These are phyloP conservation scores for Tuber borchii DNA, from an alignment of 495 filamentous ascomycete species.

Conservation along the genomic window DNA sequence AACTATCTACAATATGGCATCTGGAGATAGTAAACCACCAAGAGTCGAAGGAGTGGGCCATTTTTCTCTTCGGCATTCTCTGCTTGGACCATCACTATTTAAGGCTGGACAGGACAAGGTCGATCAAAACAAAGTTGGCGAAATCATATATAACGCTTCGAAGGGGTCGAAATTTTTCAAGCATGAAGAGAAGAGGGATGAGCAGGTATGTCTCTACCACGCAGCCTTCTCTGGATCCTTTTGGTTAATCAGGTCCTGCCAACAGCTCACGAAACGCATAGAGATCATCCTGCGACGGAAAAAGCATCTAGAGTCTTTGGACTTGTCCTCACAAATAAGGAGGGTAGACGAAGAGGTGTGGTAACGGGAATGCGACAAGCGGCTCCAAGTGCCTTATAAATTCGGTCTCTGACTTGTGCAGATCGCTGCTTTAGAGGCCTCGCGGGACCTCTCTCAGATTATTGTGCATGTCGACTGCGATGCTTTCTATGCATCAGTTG, in stretches of 20 bases:
- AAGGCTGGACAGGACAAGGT: constrained; percentile 92
- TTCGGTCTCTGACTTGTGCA: background rate
- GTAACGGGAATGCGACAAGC: background rate
- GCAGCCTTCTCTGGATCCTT: background rate
- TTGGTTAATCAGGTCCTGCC: background rate
- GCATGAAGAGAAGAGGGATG: constrained; percentile 78
- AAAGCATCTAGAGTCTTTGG: constrained; percentile 64
- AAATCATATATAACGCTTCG: constrained; percentile 94
- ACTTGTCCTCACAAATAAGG: constrained; percentile 64
- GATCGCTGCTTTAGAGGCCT: constrained; percentile 68
- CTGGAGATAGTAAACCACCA: constrained; percentile 2
- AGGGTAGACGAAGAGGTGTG: constrained; percentile 64
- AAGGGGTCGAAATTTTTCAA: constrained; percentile 97
- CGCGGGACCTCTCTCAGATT: constrained; percentile 73
- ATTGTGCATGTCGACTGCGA: constrained; percentile 95
- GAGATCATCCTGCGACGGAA: constrained; percentile 71
- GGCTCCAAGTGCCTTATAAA: background rate
- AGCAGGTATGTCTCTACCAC: constrained; percentile 39
- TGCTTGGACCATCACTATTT: constrained; percentile 87
- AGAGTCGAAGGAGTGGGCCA: constrained; percentile 7
- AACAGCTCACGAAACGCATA: constrained; percentile 75
- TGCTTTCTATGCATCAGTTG: constrained; percentile 94
- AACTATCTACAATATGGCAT: constrained; percentile 10
- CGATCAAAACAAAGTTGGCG: constrained; percentile 88
- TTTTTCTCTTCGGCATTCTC: constrained; percentile 46